Evolutionary conservation across 306 rosid species (phyloP), one percentile per base, ranked within the genome.

Genomic region (Adenanthera pavonina): DNA sequence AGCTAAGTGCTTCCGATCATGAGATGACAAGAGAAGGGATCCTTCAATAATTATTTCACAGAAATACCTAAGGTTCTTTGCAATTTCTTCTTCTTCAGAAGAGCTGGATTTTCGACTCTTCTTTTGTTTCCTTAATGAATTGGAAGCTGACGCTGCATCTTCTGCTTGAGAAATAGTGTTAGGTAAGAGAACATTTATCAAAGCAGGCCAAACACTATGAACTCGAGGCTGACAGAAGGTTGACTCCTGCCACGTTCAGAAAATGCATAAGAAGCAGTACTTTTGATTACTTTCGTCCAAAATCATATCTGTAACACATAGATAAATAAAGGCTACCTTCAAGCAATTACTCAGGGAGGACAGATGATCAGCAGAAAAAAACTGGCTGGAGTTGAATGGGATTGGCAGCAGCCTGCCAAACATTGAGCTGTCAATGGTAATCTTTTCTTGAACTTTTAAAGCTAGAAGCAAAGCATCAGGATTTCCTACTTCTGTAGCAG

Each of bases 151-250:
- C 2, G 57, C 75, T 1, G 82, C 90, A 83, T 95, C 94, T 81
- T 92, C 94, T 48, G 77, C 80, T 86, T 90, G 96, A 85, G 86
- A 82, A 84, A 90, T 85, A 57, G 86, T 83, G 46, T 87, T 91
- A 47, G 96, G 97, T 66, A 93, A 84, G 34, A 95, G 87, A 74
- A 92, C 85, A 85, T 85, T 89, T 57, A 91, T 80, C 82, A 95
- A 85, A 85, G 84, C 89, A 68, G 97, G 93, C 99, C 99, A 95
- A 77, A 95, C 87, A 84, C 89, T 80, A 71, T 95, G 99, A 84
- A 92, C 88, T 75, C 97, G 92, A 80, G 97, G 99, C 86, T 92
- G 99, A 87, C 99, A 92, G 78, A 93, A 95, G 72, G 96, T 92
- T 15, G 99, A 91, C 82, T 95, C 99, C 99, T 95, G 98, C 79